Base-by-base conservation (phyloP, 305 asterid genomes). In the Lippia alba region DNA sequence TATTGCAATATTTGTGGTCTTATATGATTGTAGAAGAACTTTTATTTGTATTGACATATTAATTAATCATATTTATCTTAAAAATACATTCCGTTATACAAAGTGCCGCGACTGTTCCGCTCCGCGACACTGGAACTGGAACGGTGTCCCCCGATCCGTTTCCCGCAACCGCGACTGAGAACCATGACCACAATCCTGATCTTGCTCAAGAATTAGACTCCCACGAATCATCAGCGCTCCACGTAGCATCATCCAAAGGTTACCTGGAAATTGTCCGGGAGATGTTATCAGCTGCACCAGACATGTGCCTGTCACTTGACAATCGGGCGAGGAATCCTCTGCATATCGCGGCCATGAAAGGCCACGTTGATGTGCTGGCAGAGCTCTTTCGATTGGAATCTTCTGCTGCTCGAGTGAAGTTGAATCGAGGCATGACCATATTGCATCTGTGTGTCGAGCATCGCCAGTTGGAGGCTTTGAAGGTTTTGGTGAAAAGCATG, bases 161-260 rank as follows among this genome's bases (percentile, higher is more conserved):
- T n/a, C n/a, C n/a, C n/a, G n/a, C n/a, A n/a, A n/a, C n/a, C n/a
- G n/a, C n/a, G n/a, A n/a, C n/a, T n/a, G n/a, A n/a, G n/a, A n/a
- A n/a, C n/a, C n/a, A n/a, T n/a, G n/a, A n/a, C 0, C 62, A 7
- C 17, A 80, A 76, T 46, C 72, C 78, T 14, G 45, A 36, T 4
- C 81, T 82, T 17, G 79, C 85, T 1, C 73, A 71, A 8, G 80
- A 66, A 56, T 1, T 85, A 8, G 81, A 82, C 51, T 61, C 72
- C 1, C 74, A 66, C 24, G 74, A 45, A 40, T 66, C 74, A 0
- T 80, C 85, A 8, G 61, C 87, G 7, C 87, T 82, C 36, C 87
- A 85, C 40, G 1, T 78, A 6, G 87, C 90, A 16, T 64, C 84
- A 0, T 70, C 58, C 4, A 71, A 63, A 36, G 87, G 87, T 6